These are phyloP conservation scores for Sindora glabra DNA, from an alignment of 306 rosid species.

Conservation along the genomic window DNA sequence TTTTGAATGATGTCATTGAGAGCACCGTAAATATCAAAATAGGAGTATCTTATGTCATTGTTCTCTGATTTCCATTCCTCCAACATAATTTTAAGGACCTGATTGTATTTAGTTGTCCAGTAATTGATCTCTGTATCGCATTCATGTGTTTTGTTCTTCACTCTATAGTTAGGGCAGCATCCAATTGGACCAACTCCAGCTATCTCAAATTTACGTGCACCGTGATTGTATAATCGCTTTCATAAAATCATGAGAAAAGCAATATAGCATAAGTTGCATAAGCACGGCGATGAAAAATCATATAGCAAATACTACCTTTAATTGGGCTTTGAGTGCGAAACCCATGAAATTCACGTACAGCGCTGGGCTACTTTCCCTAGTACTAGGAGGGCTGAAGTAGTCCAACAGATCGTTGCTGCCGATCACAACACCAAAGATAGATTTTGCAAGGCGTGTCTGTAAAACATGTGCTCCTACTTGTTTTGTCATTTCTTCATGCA, in stretches of 20 bases:
- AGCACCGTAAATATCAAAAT: slow-evolving; percentile 44
- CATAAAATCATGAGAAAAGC: neutral
- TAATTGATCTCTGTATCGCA: slow-evolving; percentile 45
- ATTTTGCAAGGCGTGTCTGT: slow-evolving; percentile 40
- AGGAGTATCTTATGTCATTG: slow-evolving; percentile 37
- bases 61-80: slow-evolving; percentile 31
- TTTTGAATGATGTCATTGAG: slow-evolving; percentile 31
- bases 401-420: slow-evolving; percentile 77
- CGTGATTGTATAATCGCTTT: slow-evolving; percentile 51
- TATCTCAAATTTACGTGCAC: slow-evolving; percentile 62
- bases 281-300: neutral
- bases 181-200: slow-evolving; percentile 38
- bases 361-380: slow-evolving; percentile 30
- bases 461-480: slow-evolving; percentile 27
- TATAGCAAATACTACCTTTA: too few species aligned
- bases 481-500: slow-evolving; percentile 19
- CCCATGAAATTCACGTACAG: slow-evolving; percentile 46
- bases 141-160: slow-evolving; percentile 19
- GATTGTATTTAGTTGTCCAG: slow-evolving; percentile 30
- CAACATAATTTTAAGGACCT: neutral
- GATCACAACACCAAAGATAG: slow-evolving; percentile 49
- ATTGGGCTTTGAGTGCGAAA: slow-evolving; percentile 33
- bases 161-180: slow-evolving; percentile 61
- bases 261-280: neutral
- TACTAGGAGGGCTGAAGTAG: slow-evolving; percentile 32